A percentile compares a stretch with the other conserved stretches of the same genome.
These are phyloP conservation scores for Bryoglossum gracile DNA, from an alignment of 495 filamentous ascomycete genomes.

Conservation along the genomic window DNA sequence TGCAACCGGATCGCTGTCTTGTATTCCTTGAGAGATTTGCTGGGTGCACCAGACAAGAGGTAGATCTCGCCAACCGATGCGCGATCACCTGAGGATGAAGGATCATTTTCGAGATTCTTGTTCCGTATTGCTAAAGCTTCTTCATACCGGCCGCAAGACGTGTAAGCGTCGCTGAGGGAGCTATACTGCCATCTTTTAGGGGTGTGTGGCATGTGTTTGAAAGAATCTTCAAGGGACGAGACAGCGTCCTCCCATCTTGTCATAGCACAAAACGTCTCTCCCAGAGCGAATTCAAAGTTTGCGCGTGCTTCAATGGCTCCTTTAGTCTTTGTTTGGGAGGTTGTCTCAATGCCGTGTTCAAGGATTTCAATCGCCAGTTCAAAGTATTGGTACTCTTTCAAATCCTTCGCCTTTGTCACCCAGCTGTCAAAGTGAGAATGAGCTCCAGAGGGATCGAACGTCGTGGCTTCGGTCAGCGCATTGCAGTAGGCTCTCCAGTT, in stretches of 20 bases:
- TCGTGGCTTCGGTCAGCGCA: not conserved
- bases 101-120: not conserved
- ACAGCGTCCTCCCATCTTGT: conserved; percentile 1
- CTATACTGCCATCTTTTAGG: not conserved
- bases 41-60: not conserved
- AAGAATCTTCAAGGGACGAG: not conserved
- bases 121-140: not conserved
- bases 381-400: conserved; percentile 8
- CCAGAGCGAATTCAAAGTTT: conserved; percentile 1
- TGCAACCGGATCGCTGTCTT: not conserved
- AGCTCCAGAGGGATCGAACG: not conserved
- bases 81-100: not conserved
- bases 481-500: conserved; percentile 1
- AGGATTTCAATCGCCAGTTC: conserved; percentile 1
- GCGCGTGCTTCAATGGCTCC: not conserved
- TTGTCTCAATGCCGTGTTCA: conserved; percentile 1
- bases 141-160: not conserved
- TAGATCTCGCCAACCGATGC: not conserved
- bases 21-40: not conserved
- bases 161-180: not conserved
- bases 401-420: not conserved
- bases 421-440: not conserved
- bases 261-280: conserved; percentile 6
- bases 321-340: conserved; percentile 2
- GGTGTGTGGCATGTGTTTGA: not conserved